Evolutionary conservation across 306 rosid species (phyloP), one percentile per base, ranked within the genome.

Genomic region (Dalbergia oliveri): DNA sequence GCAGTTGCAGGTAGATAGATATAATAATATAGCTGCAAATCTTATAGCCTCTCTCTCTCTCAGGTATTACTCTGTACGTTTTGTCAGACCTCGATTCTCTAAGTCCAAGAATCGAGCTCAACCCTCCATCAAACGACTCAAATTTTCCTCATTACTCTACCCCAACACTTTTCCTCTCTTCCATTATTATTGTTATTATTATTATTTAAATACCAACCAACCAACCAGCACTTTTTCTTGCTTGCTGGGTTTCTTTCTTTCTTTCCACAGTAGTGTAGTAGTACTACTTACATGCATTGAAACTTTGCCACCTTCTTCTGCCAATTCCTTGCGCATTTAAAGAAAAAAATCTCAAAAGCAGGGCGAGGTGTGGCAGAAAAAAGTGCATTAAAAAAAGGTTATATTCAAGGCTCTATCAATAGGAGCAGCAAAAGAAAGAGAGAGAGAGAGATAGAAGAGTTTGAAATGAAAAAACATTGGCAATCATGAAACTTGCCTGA

Each of bases 21-120:
- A 26, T 26, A 26, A 26, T 26, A 26, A 26, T 26, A 26, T 37
- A 37, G 41, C 7, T 37, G 41, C 41, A 37, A 37, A 26, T 26
- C 31, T 26, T 26, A 26, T 26, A 26, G 2, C 3, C 8, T 15
- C 59, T 10, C 77, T 10, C 57, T 71, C 31, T 51, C 73, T 64
- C 64, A 61, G 75, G 71, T 73, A 14, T 47, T 50, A 26, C 70
- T 31, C 45, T 68, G 39, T 51, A 51, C 75, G 58, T 83, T 81
- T 73, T 83, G 83, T 84, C 79, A 79, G 87, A 82, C 77, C 78
- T 69, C 61, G 43, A 69, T 76, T 69, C 51, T 76, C 79, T 2
- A 69, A 51, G 8, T 18, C 73, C 82, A 69, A 41, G 34, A 70
- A 47, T 58, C 50, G 14, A 21, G 19, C 66, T 64, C 77, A 39